phyloP scores from a whole-genome alignment of 2,329 filamentous ascomycete genomes.

The Metarhizium sp. region DNA sequence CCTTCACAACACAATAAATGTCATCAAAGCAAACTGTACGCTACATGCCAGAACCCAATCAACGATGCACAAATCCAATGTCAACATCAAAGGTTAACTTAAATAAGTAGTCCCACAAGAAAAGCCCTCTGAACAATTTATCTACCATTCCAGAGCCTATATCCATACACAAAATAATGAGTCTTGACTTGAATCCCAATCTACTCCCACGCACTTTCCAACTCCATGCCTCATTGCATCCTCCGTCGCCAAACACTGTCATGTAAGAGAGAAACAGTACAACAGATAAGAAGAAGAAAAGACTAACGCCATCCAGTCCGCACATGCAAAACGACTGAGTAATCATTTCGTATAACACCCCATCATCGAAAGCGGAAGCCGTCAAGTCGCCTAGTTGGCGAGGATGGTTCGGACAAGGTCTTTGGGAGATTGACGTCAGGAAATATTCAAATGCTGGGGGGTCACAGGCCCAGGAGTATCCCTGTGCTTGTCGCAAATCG shows the following conservation, averaged over 20 bases:
- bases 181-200: neutral
- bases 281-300: neutral
- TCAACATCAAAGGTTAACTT: neutral
- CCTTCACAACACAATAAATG: too few species aligned
- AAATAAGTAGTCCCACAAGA: neutral
- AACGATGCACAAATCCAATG: neutral
- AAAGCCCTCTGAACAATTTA: neutral
- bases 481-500: neutral
- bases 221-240: neutral
- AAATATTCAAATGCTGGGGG: neutral
- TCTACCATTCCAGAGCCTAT: neutral
- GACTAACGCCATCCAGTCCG: constrained; percentile 23
- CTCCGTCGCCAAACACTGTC: constrained; percentile 6
- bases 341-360: neutral
- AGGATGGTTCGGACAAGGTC: constrained; percentile 82
- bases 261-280: constrained; percentile 7
- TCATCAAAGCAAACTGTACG: too few species aligned
- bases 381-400: constrained; percentile 52
- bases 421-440: constrained; percentile 20
- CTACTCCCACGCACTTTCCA: neutral
- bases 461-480: neutral
- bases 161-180: constrained; percentile 3
- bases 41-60: neutral
- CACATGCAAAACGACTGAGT: constrained; percentile 20
- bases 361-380: neutral